Evolutionary conservation across 345 rosid species (phyloP).

Genomic region (Dovyalis caffra): DNA sequence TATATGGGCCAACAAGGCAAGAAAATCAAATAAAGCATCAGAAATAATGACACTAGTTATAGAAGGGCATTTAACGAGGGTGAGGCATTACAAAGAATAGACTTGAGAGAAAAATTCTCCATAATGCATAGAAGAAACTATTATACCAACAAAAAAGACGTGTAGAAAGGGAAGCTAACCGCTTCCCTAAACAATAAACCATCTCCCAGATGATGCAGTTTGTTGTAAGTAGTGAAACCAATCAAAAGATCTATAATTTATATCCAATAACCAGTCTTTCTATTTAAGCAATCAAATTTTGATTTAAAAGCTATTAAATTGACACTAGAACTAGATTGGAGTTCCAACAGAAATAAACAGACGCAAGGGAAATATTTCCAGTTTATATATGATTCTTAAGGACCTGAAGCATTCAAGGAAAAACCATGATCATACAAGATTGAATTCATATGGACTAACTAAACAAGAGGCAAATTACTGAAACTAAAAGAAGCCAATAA

Average conservation of each 20-base stretch:
- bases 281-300: background rate
- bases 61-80: background rate
- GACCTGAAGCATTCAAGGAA: background rate
- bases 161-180: background rate
- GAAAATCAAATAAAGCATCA: background rate
- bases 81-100: background rate
- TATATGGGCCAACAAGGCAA: background rate
- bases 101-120: background rate
- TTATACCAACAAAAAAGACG: background rate
- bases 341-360: background rate
- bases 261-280: background rate
- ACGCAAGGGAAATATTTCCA: background rate
- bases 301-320: background rate
- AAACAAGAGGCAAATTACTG: background rate
- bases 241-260: background rate
- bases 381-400: background rate
- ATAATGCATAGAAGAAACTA: background rate
- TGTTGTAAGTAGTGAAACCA: background rate
- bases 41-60: too few relatives aligned
- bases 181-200: background rate
- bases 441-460: background rate
- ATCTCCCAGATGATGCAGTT: background rate
- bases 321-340: background rate
- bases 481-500: background rate
- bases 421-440: background rate